A percentile compares a stretch with the other conserved stretches of the same genome.
These are phyloP conservation scores for Trametes elegans DNA, from an alignment of 768 basidiomycete genomes.

Conservation along the genomic window DNA sequence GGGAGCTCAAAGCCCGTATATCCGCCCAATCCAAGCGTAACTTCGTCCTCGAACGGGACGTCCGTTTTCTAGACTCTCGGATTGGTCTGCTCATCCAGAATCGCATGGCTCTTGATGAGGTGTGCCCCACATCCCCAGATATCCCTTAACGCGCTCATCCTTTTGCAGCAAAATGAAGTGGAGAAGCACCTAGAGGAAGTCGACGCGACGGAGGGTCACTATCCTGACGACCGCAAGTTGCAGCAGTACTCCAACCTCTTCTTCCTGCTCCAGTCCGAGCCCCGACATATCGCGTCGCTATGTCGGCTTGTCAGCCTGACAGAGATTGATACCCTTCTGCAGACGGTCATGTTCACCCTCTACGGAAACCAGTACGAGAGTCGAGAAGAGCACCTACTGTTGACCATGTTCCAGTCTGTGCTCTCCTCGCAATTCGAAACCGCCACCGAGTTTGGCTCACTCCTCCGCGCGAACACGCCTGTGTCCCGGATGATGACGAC, in stretches of 20 bases:
- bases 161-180: slow-evolving; percentile 83
- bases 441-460: slow-evolving; percentile 97
- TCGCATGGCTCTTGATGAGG: slow-evolving; percentile 95
- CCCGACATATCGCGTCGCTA: slow-evolving; percentile 92
- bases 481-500: slow-evolving; percentile 99
- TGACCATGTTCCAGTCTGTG: slow-evolving; percentile 99
- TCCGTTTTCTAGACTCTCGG: slow-evolving; percentile 94
- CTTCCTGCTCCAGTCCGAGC: slow-evolving; percentile 97
- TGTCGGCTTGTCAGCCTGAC: slow-evolving; percentile 94
- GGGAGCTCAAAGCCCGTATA: slow-evolving; percentile 95
- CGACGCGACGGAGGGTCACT: slow-evolving; percentile 88
- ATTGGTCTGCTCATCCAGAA: slow-evolving; percentile 98
- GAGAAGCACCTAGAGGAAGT: slow-evolving; percentile 94
- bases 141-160: slow-evolving; percentile 8
- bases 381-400: slow-evolving; percentile 93
- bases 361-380: slow-evolving; percentile 94
- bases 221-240: slow-evolving; percentile 90
- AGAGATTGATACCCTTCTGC: slow-evolving; percentile 98
- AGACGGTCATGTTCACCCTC: slow-evolving; percentile 99
- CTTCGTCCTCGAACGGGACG: slow-evolving; percentile 97
- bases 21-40: slow-evolving; percentile 99
- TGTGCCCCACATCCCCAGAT: slow-evolving; percentile 32
- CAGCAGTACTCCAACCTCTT: slow-evolving; percentile 99
- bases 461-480: slow-evolving; percentile 97
- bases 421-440: slow-evolving; percentile 99